Evolutionary conservation across 345 rosid species (phyloP), one percentile per base, ranked within the genome.

Genomic region (Hibiscus tridactylites): DNA sequence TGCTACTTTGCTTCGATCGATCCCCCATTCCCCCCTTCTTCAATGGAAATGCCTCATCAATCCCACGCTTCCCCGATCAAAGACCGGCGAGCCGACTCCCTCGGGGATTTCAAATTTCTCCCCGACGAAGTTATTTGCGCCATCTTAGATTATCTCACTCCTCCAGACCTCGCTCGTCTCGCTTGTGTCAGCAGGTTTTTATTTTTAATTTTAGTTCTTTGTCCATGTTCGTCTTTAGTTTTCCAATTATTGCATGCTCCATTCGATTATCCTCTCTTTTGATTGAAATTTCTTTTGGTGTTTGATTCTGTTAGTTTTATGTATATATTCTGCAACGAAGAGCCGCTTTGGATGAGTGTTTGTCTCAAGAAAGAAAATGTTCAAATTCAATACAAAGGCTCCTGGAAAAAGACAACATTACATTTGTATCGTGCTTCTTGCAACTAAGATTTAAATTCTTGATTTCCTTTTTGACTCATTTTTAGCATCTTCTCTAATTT

Each of bases 121-220:
- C 89, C 97, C 42, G 98, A 93, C 58, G 97, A 93, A 58, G 71
- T 91, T 9, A 71, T 90, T 75, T 87, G 89, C 64, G 49, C 86
- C 44, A 82, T 90, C 74, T 73, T 93, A 74, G 91, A 88, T 29
- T 44, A 19, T 62, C 93, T 93, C 76, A 49, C 82, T 76, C 94
- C 91, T 47, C 88, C 87, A 21, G 97, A 93, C 17, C 80, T 90
- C 70, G 90, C 88, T 75, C 87, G 88, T 47, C 84, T 91, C 74
- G 78, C 97, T 73, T 88, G 98, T 71, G 95, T 87, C 67, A 93
- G 98, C 97, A 93, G 98, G 98, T 93, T 46, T 44, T 89, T 57
- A 21, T 42, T 17, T 35, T 0, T 31, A 31, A 31, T 3, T 13
- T 10, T 60, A 50, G 13, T 19, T 53, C 4, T 31, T 15, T 16